phyloP scores from a whole-genome alignment of 2,329 filamentous ascomycete genomes.

The Zymoseptoria crescenta region DNA sequence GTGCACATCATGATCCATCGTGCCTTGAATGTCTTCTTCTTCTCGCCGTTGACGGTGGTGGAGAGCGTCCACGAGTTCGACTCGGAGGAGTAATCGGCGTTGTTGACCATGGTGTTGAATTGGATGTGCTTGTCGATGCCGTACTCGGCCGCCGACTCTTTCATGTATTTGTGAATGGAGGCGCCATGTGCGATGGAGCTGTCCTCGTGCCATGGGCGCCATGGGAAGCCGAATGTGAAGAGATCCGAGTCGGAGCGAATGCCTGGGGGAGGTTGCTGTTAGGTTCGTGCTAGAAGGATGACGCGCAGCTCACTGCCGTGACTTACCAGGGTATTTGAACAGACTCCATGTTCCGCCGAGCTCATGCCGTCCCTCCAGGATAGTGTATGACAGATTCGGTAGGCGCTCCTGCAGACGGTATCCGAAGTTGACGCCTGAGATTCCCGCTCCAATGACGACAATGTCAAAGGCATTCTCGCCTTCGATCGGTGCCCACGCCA shows the following conservation, averaged over 20 bases:
- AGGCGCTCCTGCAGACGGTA: constrained; percentile 48
- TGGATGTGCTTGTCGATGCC: constrained; percentile 41
- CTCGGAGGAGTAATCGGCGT: constrained; percentile 39
- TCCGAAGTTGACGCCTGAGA: constrained; percentile 67
- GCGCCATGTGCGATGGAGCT: constrained; percentile 40
- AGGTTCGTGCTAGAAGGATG: background rate
- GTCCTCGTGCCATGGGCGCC: constrained; percentile 57
- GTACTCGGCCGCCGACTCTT: constrained; percentile 35
- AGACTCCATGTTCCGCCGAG: constrained; percentile 74
- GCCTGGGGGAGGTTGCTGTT: constrained; percentile 25
- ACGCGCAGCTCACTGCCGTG: constrained; percentile 34
- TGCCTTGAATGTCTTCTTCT: constrained; percentile 31
- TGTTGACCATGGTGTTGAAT: constrained; percentile 36
- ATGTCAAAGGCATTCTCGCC: constrained; percentile 33
- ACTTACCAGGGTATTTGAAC: constrained; percentile 56
- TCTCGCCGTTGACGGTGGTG: constrained; percentile 31
- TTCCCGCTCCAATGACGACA: constrained; percentile 63
- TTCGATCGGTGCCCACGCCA: constrained; percentile 19
- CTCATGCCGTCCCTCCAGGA: constrained; percentile 58
- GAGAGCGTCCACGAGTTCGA: constrained; percentile 42
- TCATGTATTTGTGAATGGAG: constrained; percentile 38
- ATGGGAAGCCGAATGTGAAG: constrained; percentile 53
- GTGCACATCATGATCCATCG: constrained; percentile 52
- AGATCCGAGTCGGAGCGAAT: constrained; percentile 48
- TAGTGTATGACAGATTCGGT: constrained; percentile 51